Evolutionary conservation across 345 rosid species (phyloP).

Genomic region (Turritis glabra): DNA sequence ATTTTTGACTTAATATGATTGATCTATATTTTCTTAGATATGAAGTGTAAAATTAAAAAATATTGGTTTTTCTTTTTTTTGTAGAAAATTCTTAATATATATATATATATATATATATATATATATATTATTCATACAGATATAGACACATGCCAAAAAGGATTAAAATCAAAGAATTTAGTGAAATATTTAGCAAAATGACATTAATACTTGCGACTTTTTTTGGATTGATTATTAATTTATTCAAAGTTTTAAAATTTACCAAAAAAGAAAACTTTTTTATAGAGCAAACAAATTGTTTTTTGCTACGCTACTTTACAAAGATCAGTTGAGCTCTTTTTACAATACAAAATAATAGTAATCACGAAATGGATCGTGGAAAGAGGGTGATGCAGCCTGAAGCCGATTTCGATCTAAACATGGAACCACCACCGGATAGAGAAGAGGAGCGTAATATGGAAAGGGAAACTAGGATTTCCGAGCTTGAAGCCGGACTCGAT

Average conservation of each 20-base stretch:
- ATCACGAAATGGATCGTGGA: background rate
- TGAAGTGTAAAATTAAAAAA: too few species aligned
- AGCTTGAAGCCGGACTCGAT: background rate
- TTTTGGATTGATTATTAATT: background rate
- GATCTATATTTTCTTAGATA: too few species aligned
- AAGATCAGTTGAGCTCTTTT: background rate
- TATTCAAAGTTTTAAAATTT: background rate
- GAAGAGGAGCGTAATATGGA: background rate
- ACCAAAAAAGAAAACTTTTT: background rate
- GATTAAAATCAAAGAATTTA: background rate
- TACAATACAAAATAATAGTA: background rate
- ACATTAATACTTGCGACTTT: background rate
- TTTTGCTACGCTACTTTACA: too few species aligned
- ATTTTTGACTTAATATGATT: too few species aligned
- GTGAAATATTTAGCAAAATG: background rate
- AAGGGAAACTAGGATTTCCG: background rate
- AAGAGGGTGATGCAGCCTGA: background rate
- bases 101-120: too few species aligned
- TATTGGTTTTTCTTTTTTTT: too few species aligned
- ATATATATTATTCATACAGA: background rate
- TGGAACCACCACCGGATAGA: background rate
- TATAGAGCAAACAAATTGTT: too few species aligned
- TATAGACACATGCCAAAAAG: background rate
- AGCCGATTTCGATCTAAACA: background rate
- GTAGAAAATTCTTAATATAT: too few species aligned